phyloP scores from a whole-genome alignment of 768 basidiomycete species.

The Tylopilus balloui region DNA sequence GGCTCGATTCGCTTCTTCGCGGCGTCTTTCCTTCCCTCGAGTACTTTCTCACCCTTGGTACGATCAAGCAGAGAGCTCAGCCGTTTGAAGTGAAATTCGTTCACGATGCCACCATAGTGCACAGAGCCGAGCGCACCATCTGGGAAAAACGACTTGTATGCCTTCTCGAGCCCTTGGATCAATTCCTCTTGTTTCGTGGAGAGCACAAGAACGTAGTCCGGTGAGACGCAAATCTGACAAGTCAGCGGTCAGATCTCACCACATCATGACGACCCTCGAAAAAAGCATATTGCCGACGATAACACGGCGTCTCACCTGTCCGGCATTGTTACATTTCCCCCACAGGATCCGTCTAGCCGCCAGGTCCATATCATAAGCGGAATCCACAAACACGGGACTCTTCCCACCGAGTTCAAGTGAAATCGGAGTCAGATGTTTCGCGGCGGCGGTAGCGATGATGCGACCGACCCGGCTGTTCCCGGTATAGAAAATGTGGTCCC shows the following conservation, averaged over 20 bases:
- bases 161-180: constrained; percentile 40
- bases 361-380: constrained; percentile 40
- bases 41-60: constrained; percentile 53
- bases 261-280: not conserved
- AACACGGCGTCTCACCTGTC: constrained; percentile 42
- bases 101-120: constrained; percentile 50
- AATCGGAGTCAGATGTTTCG: constrained; percentile 32
- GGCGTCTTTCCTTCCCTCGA: constrained; percentile 35
- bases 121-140: constrained; percentile 43
- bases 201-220: constrained; percentile 44
- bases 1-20: constrained; percentile 48
- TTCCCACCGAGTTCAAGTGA: constrained; percentile 37
- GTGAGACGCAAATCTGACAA: constrained; percentile 37
- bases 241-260: not conserved
- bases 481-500: constrained; percentile 38
- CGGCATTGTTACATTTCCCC: constrained; percentile 63
- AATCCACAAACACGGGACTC: constrained; percentile 43
- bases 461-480: constrained; percentile 30
- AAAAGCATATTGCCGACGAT: not conserved
- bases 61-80: constrained; percentile 46
- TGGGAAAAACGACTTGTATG: constrained; percentile 49
- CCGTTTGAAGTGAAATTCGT: constrained; percentile 49
- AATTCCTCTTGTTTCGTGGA: constrained; percentile 44
- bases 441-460: constrained; percentile 25
- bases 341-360: constrained; percentile 63